Conservation (phyloP, 2,329 filamentous ascomycete genomes). For the Mollisia scopiformis region DNA sequence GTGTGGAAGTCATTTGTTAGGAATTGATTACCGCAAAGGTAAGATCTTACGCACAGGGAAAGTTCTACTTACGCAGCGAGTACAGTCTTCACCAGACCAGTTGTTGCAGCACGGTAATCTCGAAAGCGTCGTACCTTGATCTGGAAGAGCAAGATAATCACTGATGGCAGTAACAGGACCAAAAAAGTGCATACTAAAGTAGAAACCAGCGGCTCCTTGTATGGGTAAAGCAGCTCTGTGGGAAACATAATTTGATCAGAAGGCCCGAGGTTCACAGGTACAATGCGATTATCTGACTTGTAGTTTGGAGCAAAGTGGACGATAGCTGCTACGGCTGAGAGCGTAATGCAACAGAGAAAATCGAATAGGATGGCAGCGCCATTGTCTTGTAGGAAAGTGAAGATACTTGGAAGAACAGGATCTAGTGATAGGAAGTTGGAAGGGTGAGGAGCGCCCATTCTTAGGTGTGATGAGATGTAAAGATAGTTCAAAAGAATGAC, state of each 20-base stretch:
- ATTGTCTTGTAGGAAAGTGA: background rate
- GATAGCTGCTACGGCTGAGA: background rate
- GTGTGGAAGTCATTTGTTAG: too few species aligned
- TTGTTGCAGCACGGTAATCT: conserved; percentile 47
- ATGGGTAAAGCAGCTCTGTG: background rate
- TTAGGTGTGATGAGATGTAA: background rate
- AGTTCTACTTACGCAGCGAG: conserved; percentile 19
- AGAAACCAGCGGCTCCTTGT: background rate
- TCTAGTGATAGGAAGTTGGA: background rate
- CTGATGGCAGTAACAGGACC: conserved; percentile 56
- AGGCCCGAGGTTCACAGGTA: background rate
- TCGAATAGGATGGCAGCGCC: background rate
- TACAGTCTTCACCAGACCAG: conserved; percentile 24
- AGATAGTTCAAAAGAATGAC: background rate
- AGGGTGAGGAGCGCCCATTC: background rate
- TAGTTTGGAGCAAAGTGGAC: conserved; percentile 26
- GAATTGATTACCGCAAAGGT: too few species aligned
- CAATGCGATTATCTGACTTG: conserved; percentile 15
- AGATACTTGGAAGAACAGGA: background rate
- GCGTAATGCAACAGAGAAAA: background rate
- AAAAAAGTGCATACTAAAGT: background rate
- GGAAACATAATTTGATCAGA: background rate
- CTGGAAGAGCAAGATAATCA: conserved; percentile 67
- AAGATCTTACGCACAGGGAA: background rate
- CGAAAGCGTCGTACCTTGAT: conserved; percentile 66